These are phyloP conservation scores for Pelargonium fulgidum DNA, from an alignment of 441 rosid species.

Conservation along the genomic window DNA sequence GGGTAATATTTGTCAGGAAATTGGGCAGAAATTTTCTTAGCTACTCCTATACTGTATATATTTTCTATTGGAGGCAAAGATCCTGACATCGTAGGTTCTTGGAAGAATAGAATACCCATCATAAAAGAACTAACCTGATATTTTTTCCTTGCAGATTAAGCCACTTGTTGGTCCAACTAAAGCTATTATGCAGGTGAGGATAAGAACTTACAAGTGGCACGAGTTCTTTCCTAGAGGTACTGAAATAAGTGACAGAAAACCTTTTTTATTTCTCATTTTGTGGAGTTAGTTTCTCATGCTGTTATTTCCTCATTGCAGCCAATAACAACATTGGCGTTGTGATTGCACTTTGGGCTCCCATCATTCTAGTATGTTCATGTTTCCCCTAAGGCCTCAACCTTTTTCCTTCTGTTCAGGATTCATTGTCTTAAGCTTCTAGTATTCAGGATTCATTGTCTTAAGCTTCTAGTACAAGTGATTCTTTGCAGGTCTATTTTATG, in stretches of 20 bases:
- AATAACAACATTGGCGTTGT: slow-evolving; percentile 92
- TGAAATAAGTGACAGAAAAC: slow-evolving; percentile 16
- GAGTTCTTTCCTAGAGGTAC: slow-evolving; percentile 98
- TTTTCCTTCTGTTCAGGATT: slow-evolving; percentile 10
- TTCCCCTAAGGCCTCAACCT: slow-evolving; percentile 8
- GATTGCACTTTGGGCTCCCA: slow-evolving; percentile 94
- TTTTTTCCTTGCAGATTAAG: slow-evolving; percentile 59
- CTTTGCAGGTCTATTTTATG: slow-evolving; percentile 83
- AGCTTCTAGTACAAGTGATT: slow-evolving; percentile 18
- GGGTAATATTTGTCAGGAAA: not conserved
- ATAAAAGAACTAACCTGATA: not conserved
- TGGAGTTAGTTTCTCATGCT: slow-evolving; percentile 1
- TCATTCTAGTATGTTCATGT: slow-evolving; percentile 63
- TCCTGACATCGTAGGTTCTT: not conserved
- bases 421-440: slow-evolving; percentile 20
- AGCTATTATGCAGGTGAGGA: slow-evolving; percentile 64
- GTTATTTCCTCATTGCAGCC: slow-evolving; percentile 47
- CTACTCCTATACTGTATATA: not conserved
- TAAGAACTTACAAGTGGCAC: slow-evolving; percentile 77
- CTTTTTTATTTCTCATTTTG: not conserved
- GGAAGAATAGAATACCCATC: not conserved
- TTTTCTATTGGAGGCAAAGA: not conserved
- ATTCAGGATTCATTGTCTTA: slow-evolving; percentile 11
- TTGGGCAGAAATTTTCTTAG: not conserved
- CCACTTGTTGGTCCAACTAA: slow-evolving; percentile 91